phyloP scores from a whole-genome alignment of 73 alveolate species.

The Paraurostyla sp. region DNA sequence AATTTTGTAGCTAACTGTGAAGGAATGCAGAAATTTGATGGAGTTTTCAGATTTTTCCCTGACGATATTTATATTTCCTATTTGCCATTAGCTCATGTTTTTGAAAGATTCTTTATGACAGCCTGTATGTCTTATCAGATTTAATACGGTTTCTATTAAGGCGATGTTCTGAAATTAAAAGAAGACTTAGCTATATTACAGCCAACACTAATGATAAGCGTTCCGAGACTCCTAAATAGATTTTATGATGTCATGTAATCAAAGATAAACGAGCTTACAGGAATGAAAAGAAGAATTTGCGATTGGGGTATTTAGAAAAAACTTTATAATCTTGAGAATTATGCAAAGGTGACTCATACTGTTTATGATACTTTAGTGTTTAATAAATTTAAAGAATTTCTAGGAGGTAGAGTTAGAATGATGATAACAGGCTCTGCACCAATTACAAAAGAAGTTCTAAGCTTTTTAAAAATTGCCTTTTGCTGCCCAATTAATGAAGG shows the following conservation, averaged over 20 bases:
- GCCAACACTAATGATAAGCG: slow-evolving; percentile 98
- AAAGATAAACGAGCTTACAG: slow-evolving; percentile 76
- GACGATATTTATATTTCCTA: slow-evolving; percentile 87
- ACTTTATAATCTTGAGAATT: slow-evolving; percentile 54
- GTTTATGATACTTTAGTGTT: slow-evolving; percentile 91
- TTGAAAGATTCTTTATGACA: slow-evolving; percentile 84
- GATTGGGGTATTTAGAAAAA: slow-evolving; percentile 87
- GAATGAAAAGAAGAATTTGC: slow-evolving; percentile 81
- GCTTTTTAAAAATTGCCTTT: slow-evolving; percentile 82
- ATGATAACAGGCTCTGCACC: slow-evolving; percentile 97
- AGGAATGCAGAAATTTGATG: background rate
- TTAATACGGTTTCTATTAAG: slow-evolving; percentile 88
- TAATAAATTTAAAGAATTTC: slow-evolving; percentile 79
- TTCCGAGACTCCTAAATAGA: slow-evolving; percentile 97
- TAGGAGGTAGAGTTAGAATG: slow-evolving; percentile 93
- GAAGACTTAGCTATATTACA: slow-evolving; percentile 92
- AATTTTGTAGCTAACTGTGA: slow-evolving; percentile 56
- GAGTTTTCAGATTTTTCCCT: slow-evolving; percentile 38
- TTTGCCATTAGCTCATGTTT: slow-evolving; percentile 93
- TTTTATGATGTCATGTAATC: slow-evolving; percentile 90
- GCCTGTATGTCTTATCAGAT: slow-evolving; percentile 75
- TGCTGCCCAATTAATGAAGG: slow-evolving; percentile 89
- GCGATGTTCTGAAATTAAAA: slow-evolving; percentile 86
- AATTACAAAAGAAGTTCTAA: slow-evolving; percentile 85
- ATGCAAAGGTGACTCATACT: slow-evolving; percentile 74